A percentile compares a stretch with the other conserved stretches of the same genome.
phyloP scores from a whole-genome alignment of 2,329 filamentous ascomycete genomes.

The Xylariaceae sp. region DNA sequence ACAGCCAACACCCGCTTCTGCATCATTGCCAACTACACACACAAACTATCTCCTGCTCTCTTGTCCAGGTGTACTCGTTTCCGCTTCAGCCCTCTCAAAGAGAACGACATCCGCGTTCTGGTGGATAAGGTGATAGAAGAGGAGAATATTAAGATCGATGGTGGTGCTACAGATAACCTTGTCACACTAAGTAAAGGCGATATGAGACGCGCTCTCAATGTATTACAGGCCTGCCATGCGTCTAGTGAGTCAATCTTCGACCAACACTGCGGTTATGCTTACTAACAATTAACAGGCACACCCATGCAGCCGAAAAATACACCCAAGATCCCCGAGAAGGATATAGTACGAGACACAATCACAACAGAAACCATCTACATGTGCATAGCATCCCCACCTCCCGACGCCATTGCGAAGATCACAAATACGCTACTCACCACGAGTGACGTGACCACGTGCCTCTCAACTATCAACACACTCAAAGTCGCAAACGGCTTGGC shows the following conservation, averaged over 20 bases:
- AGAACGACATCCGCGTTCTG: slow-evolving; percentile 75
- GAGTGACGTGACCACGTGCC: slow-evolving; percentile 81
- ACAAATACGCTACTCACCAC: slow-evolving; percentile 78
- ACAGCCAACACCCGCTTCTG: slow-evolving; percentile 97
- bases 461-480: slow-evolving; percentile 81
- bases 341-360: slow-evolving; percentile 68
- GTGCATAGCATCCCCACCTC: slow-evolving; percentile 93
- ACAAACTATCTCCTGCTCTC: slow-evolving; percentile 91
- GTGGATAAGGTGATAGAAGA: slow-evolving; percentile 88
- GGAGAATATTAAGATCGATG: slow-evolving; percentile 78
- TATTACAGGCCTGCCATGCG: slow-evolving; percentile 93
- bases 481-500: slow-evolving; percentile 84
- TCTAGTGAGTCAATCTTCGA: slow-evolving; percentile 59
- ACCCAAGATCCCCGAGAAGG: slow-evolving; percentile 57
- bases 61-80: slow-evolving; percentile 93
- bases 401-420: slow-evolving; percentile 81
- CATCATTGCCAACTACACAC: slow-evolving; percentile 98
- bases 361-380: slow-evolving; percentile 96
- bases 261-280: background rate
- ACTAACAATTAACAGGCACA: slow-evolving; percentile 47
- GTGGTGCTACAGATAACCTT: slow-evolving; percentile 76
- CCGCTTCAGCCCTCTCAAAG: slow-evolving; percentile 88
- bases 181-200: slow-evolving; percentile 89
- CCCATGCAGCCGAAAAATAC: slow-evolving; percentile 60
- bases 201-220: slow-evolving; percentile 92